A percentile compares a stretch with the other conserved stretches of the same genome.
phyloP scores from a whole-genome alignment of 2,329 filamentous ascomycete genomes.

The Clonostachys rhizophaga region DNA sequence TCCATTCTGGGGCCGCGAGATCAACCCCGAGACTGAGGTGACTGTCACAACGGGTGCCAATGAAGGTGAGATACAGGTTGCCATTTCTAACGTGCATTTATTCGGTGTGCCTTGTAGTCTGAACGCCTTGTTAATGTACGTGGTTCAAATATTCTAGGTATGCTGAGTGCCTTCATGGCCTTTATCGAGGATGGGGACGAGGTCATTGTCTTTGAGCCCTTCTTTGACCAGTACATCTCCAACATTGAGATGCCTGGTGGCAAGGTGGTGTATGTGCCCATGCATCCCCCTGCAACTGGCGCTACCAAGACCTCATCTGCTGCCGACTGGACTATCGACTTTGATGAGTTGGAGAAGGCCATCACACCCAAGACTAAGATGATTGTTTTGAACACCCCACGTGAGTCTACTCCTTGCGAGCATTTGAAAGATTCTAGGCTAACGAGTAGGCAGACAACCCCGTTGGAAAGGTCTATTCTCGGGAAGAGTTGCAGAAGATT shows the following conservation, averaged over 20 bases:
- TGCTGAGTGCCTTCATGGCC: slow-evolving; percentile 96
- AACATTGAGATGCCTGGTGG: slow-evolving; percentile 99
- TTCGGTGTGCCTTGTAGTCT: no score
- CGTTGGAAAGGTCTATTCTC: slow-evolving; percentile 91
- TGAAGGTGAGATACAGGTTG: slow-evolving; percentile 42
- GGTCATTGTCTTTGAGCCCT: slow-evolving; percentile 96
- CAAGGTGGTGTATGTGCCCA: slow-evolving; percentile 90
- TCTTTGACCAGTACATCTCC: slow-evolving; percentile 98
- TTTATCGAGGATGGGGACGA: slow-evolving; percentile 94
- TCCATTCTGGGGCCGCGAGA: slow-evolving; percentile 74
- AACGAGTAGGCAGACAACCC: slow-evolving; percentile 66
- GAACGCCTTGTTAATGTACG: no score
- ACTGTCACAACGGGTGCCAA: slow-evolving; percentile 92
- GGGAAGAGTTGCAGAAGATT: slow-evolving; percentile 76
- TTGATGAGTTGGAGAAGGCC: slow-evolving; percentile 73
- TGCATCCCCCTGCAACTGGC: slow-evolving; percentile 82
- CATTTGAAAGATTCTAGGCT: background rate
- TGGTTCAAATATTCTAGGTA: slow-evolving; percentile 44
- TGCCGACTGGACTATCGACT: slow-evolving; percentile 82
- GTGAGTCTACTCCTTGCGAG: slow-evolving; percentile 17
- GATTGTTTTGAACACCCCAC: slow-evolving; percentile 83
- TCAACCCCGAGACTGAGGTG: slow-evolving; percentile 89
- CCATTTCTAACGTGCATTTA: no score
- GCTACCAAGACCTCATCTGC: slow-evolving; percentile 77
- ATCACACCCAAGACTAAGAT: slow-evolving; percentile 90